Conservation (phyloP, 2,329 filamentous ascomycete genomes). For the Curvularia spicifera region DNA sequence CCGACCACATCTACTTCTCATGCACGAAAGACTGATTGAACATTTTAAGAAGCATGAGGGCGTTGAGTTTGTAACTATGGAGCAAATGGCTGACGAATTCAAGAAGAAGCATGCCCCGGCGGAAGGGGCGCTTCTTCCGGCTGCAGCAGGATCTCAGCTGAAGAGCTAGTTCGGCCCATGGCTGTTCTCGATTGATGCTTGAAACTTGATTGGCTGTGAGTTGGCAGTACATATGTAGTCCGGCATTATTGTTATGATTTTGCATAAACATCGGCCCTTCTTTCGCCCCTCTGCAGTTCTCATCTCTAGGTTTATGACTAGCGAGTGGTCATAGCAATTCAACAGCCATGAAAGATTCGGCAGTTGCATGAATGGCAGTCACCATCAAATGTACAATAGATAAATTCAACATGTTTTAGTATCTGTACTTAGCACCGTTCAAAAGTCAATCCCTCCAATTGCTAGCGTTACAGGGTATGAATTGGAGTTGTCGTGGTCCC, state of each 20-base stretch:
- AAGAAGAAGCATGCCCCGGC: constrained; percentile 68
- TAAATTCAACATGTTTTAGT: not conserved
- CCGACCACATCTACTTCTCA: constrained; percentile 71
- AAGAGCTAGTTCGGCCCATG: constrained; percentile 30
- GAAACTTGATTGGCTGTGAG: not conserved
- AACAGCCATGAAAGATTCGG: not conserved
- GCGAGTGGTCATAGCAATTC: not conserved
- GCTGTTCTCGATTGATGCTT: not conserved
- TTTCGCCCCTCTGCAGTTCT: not conserved
- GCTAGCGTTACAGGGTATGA: not conserved
- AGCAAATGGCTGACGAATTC: constrained; percentile 74
- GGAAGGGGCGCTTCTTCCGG: constrained; percentile 66
- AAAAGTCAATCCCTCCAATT: not conserved
- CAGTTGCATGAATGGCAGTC: not conserved
- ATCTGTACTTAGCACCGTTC: not conserved
- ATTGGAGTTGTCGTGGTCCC: not conserved
- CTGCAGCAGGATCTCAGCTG: constrained; percentile 60
- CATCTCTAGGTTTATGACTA: not conserved
- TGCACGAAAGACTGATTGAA: constrained; percentile 75
- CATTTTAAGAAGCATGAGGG: constrained; percentile 69
- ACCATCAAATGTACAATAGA: not conserved
- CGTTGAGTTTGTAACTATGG: constrained; percentile 72
- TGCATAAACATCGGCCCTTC: not conserved
- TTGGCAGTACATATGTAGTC: not conserved
- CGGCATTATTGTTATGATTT: not conserved